Evolutionary conservation across 345 rosid species (phyloP).

Genomic region (Leavenworthia alabamica): DNA sequence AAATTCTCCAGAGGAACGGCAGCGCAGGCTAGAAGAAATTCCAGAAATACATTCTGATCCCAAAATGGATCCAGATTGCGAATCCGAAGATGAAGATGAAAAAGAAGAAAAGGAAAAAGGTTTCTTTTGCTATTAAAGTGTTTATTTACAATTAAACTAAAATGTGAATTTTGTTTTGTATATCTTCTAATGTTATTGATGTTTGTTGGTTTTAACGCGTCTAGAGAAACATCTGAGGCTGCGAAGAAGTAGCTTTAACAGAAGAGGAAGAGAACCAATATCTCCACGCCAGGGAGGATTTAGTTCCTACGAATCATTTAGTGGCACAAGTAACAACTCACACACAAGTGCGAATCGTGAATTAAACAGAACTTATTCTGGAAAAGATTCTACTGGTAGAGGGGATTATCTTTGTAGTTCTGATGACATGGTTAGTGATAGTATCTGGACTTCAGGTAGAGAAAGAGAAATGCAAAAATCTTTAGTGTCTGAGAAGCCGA

Average conservation of each 20-base stretch:
- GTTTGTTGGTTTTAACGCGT: slow-evolving; percentile 27
- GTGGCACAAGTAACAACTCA: slow-evolving; percentile 52
- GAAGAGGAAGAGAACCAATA: slow-evolving; percentile 70
- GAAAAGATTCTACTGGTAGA: too few species aligned
- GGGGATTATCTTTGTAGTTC: slow-evolving; percentile 54
- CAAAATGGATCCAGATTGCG: slow-evolving; percentile 94
- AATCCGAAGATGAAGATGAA: slow-evolving; percentile 77
- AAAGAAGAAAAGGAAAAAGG: slow-evolving; percentile 70
- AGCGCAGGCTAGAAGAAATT: slow-evolving; percentile 80
- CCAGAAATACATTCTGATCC: slow-evolving; percentile 97
- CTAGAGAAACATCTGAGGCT: slow-evolving; percentile 52
- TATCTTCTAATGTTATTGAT: slow-evolving; percentile 3
- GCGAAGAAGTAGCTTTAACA: slow-evolving; percentile 59
- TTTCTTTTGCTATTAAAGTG: slow-evolving; percentile 6
- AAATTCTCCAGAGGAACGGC: slow-evolving; percentile 92
- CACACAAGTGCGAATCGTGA: slow-evolving; percentile 48
- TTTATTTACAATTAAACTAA: background rate
- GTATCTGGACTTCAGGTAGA: slow-evolving; percentile 48
- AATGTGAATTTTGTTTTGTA: background rate
- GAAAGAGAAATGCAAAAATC: slow-evolving; percentile 50
- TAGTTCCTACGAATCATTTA: slow-evolving; percentile 54
- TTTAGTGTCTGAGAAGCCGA: slow-evolving; percentile 53
- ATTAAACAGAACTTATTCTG: slow-evolving; percentile 54
- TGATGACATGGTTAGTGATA: slow-evolving; percentile 46
- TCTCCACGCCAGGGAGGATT: slow-evolving; percentile 68